phyloP scores from a whole-genome alignment of 768 basidiomycete genomes.

The Kwoniella bestiolae region DNA sequence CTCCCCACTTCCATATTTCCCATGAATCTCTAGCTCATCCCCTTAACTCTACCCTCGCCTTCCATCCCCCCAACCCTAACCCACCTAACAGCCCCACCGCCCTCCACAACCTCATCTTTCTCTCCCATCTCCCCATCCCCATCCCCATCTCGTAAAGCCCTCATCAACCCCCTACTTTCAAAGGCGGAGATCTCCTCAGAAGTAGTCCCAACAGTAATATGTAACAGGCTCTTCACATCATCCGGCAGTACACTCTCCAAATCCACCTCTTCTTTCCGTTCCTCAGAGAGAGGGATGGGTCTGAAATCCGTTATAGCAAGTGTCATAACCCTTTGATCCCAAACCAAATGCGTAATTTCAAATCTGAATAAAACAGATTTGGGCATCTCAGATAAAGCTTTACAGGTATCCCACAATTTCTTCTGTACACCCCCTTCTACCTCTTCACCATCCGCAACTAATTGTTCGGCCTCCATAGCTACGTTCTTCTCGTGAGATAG shows the following conservation, averaged over 20 bases:
- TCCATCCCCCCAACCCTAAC: conserved; percentile 30
- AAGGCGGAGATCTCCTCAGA: conserved; percentile 64
- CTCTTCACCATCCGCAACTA: conserved; percentile 6
- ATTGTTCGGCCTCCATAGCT: conserved; percentile 40
- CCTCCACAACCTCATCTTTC: conserved; percentile 33
- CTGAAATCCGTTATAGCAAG: conserved; percentile 69
- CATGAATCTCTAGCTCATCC: no score
- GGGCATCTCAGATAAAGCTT: conserved; percentile 57
- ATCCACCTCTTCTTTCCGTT: conserved; percentile 40
- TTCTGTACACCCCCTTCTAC: conserved; percentile 27
- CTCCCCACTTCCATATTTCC: no score
- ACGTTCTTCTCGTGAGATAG: conserved; percentile 72
- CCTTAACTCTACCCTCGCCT: conserved; percentile 52
- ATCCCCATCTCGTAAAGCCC: conserved; percentile 21
- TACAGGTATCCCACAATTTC: conserved; percentile 66
- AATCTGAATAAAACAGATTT: conserved; percentile 67
- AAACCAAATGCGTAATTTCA: conserved; percentile 67
- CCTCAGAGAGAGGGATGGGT: conserved; percentile 20
- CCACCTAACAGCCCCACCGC: conserved; percentile 38
- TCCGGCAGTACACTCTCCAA: conserved; percentile 60
- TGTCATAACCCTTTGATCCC: conserved; percentile 81
- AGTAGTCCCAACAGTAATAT: conserved; percentile 84
- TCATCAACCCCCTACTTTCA: conserved; percentile 65
- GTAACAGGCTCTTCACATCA: conserved; percentile 65
- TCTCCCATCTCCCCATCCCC: conserved; percentile 45